Conservation (phyloP, 2,329 filamentous ascomycete genomes). For the Sporothrix mexicana region DNA sequence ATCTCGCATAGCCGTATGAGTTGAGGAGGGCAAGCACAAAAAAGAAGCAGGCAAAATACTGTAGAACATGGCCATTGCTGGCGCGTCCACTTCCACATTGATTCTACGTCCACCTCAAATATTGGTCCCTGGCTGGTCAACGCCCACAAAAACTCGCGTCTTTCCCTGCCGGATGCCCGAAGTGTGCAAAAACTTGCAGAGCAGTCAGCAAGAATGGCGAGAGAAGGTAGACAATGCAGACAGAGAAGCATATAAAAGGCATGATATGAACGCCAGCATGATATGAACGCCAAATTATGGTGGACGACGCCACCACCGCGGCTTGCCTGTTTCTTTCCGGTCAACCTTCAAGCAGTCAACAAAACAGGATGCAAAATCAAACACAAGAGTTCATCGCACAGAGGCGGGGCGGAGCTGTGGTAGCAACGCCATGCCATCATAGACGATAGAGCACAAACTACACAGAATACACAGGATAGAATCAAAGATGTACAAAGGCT, state of each 20-base stretch:
- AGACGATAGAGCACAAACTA: background rate
- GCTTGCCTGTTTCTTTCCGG: background rate
- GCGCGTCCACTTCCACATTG: background rate
- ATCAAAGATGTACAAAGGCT: background rate
- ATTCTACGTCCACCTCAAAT: background rate
- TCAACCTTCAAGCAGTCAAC: background rate
- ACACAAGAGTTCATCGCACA: background rate
- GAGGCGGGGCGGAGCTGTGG: background rate
- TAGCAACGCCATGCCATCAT: background rate
- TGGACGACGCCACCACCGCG: background rate
- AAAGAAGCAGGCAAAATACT: background rate
- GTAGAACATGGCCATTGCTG: background rate
- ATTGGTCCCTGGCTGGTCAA: background rate
- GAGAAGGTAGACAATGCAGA: background rate
- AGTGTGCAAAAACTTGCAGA: background rate
- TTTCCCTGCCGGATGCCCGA: constrained; percentile 18
- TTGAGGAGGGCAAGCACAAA: background rate
- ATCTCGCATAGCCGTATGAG: background rate
- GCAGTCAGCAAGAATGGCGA: background rate
- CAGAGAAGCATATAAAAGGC: background rate
- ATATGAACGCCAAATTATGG: background rate
- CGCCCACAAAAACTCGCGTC: background rate
- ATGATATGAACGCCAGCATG: background rate
- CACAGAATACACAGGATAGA: background rate
- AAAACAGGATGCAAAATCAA: background rate